These are phyloP conservation scores for Fomes fomentarius DNA, from an alignment of 1,284 basidiomycete genomes.

Conservation along the genomic window DNA sequence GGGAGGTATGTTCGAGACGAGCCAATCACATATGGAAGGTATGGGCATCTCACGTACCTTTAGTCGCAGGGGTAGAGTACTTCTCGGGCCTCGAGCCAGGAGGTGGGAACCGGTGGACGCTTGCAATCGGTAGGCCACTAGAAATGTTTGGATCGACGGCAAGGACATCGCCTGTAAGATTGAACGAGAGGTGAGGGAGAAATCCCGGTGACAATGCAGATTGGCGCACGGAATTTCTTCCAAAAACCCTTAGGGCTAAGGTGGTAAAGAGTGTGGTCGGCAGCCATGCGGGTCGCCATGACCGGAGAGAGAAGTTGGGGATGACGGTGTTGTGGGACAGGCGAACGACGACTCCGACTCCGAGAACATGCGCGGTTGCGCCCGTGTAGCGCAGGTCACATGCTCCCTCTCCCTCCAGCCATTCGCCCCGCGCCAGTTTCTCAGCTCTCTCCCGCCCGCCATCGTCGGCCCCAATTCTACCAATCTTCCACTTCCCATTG, in stretches of 20 bases:
- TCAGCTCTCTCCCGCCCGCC: background rate
- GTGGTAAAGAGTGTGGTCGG: slow-evolving; percentile 88
- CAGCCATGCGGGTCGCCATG: slow-evolving; percentile 76
- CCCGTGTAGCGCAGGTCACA: slow-evolving; percentile 16
- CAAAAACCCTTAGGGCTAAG: slow-evolving; percentile 88
- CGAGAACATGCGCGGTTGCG: slow-evolving; percentile 10
- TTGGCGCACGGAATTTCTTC: slow-evolving; percentile 87
- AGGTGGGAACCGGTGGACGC: slow-evolving; percentile 79
- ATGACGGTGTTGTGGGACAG: slow-evolving; percentile 18
- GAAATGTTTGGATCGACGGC: slow-evolving; percentile 91
- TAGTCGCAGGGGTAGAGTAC: slow-evolving; percentile 86
- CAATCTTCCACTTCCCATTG: slow-evolving; percentile 10
- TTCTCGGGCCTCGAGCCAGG: slow-evolving; percentile 87
- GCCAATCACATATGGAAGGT: slow-evolving; percentile 5
- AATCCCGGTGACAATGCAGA: background rate
- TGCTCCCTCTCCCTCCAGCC: slow-evolving; percentile 2
- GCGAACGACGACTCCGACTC: slow-evolving; percentile 2
- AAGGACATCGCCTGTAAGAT: slow-evolving; percentile 64
- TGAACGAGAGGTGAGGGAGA: background rate
- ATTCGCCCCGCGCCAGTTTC: background rate
- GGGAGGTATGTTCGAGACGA: slow-evolving; percentile 17
- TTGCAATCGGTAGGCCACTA: slow-evolving; percentile 83
- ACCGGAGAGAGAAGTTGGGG: slow-evolving; percentile 13
- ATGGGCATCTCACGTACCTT: slow-evolving; percentile 54
- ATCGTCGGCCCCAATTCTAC: background rate